These are phyloP conservation scores for Xylaria bambusicola DNA, from an alignment of 495 filamentous ascomycete genomes.

Conservation along the genomic window DNA sequence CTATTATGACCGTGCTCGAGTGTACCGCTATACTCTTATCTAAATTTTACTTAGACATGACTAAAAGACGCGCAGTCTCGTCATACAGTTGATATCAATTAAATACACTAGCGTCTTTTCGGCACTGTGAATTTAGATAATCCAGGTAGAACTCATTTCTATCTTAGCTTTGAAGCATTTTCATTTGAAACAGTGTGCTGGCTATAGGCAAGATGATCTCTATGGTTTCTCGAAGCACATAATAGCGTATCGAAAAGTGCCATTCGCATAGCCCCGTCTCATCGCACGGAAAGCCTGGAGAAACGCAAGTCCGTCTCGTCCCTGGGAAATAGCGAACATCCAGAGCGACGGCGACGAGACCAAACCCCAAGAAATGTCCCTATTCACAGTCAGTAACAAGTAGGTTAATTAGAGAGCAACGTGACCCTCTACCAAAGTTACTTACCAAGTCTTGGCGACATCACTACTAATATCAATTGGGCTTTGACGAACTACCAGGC, in stretches of 20 bases:
- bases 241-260: conserved; percentile 58
- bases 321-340: conserved; percentile 59
- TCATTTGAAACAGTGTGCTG: background rate
- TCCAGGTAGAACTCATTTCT: no score
- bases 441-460: conserved; percentile 60
- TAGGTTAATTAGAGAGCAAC: background rate
- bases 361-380: conserved; percentile 63
- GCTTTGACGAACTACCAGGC: conserved; percentile 40
- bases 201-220: background rate
- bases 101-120: no score
- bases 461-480: conserved; percentile 59
- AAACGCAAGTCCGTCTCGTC: conserved; percentile 59
- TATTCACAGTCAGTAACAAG: conserved; percentile 20
- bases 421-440: conserved; percentile 19
- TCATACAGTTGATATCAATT: no score
- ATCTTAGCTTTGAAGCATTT: no score
- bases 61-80: no score
- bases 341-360: conserved; percentile 58
- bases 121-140: no score
- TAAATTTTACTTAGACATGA: no score
- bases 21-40: no score
- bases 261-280: conserved; percentile 59
- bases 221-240: conserved; percentile 55
- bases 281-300: conserved; percentile 61
- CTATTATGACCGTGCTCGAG: no score